These are phyloP conservation scores for Aureobasidium pullulans DNA, from an alignment of 2,329 filamentous ascomycete genomes.

Conservation along the genomic window DNA sequence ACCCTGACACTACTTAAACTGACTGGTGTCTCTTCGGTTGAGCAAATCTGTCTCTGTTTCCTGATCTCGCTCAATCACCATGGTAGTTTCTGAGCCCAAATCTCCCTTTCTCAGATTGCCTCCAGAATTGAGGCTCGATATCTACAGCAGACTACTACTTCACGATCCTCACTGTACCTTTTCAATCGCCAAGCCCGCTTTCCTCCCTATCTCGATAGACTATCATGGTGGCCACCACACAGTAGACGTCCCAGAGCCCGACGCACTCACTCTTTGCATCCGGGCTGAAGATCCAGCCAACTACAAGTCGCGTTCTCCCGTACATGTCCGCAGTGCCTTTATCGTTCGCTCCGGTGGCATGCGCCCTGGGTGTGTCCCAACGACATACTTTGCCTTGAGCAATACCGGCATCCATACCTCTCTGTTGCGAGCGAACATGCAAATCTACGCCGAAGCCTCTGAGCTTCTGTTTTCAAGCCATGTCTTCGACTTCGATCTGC, in stretches of 20 bases:
- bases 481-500: slow-evolving; percentile 52
- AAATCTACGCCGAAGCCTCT: slow-evolving; percentile 49
- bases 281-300: slow-evolving; percentile 36
- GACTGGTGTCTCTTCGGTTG: background rate
- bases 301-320: slow-evolving; percentile 24
- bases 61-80: background rate
- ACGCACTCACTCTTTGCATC: slow-evolving; percentile 32
- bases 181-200: slow-evolving; percentile 20
- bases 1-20: background rate
- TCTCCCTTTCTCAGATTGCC: slow-evolving; percentile 38
- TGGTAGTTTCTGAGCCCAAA: background rate
- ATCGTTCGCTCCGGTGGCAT: slow-evolving; percentile 35
- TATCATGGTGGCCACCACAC: slow-evolving; percentile 28
- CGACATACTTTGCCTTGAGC: slow-evolving; percentile 49
- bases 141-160: slow-evolving; percentile 38
- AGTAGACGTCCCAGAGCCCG: slow-evolving; percentile 20
- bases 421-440: slow-evolving; percentile 26
- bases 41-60: background rate
- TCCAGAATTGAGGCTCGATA: slow-evolving; percentile 39
- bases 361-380: slow-evolving; percentile 37
- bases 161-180: slow-evolving; percentile 24
- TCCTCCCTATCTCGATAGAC: slow-evolving; percentile 30
- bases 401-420: slow-evolving; percentile 24
- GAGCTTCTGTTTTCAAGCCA: slow-evolving; percentile 50
- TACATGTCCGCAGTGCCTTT: slow-evolving; percentile 31